A percentile compares a stretch with the other conserved stretches of the same genome.
These are phyloP conservation scores for Trebouxia sp. DNA, from an alignment of 139 green algal genomes.

Conservation along the genomic window DNA sequence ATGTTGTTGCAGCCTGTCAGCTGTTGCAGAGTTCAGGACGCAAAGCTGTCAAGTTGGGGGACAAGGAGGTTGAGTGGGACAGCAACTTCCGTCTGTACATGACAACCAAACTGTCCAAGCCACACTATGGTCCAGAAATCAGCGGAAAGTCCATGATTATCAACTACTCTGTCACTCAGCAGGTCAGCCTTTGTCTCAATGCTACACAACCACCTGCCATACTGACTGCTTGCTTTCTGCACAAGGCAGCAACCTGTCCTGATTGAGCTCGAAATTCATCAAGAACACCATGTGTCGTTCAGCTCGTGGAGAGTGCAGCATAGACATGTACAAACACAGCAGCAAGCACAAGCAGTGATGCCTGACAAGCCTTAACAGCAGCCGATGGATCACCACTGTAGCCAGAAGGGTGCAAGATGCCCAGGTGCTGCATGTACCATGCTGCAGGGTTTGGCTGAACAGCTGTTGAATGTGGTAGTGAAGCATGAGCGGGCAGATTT, in stretches of 20 bases:
- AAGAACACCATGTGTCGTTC: not conserved
- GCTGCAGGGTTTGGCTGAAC: conserved; percentile 59
- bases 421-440: too few species aligned
- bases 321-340: too few species aligned
- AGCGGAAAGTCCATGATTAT: conserved; percentile 75
- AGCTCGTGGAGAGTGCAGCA: not conserved
- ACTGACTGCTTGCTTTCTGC: too few species aligned
- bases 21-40: conserved; percentile 48
- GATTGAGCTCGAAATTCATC: too few species aligned
- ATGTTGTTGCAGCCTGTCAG: too few species aligned
- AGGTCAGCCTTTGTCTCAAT: too few species aligned
- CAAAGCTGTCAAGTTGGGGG: conserved; percentile 71
- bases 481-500: conserved; percentile 65
- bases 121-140: conserved; percentile 70
- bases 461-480: conserved; percentile 73
- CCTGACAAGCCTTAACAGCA: too few species aligned
- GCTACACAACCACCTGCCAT: too few species aligned
- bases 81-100: conserved; percentile 72
- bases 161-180: conserved; percentile 69
- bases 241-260: too few species aligned
- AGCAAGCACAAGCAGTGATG: too few species aligned
- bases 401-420: too few species aligned
- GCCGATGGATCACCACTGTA: too few species aligned
- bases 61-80: conserved; percentile 80
- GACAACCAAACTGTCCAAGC: conserved; percentile 65